phyloP scores from a whole-genome alignment of 306 rosid genomes.

The Fragaria ananassa region DNA sequence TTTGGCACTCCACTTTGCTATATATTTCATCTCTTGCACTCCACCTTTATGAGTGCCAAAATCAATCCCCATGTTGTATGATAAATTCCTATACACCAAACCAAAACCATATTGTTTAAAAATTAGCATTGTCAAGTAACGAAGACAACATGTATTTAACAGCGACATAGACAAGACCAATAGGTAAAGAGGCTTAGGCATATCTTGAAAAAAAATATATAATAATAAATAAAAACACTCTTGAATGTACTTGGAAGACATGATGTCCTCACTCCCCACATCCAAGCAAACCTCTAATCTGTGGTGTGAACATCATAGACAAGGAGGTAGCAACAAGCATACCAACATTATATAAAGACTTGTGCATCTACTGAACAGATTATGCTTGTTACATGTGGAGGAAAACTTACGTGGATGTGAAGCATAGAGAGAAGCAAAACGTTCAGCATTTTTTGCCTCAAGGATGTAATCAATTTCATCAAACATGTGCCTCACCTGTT shows the following conservation, averaged over 20 bases:
- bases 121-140: not conserved
- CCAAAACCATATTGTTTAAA: not conserved
- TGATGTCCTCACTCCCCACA: too few relatives aligned
- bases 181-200: not conserved
- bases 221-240: not conserved
- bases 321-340: not conserved
- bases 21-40: not conserved
- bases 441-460: conserved; percentile 94
- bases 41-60: not conserved
- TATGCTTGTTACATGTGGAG: not conserved
- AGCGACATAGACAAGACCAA: not conserved
- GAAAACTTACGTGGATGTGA: conserved; percentile 54
- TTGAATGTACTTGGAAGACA: not conserved
- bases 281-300: not conserved
- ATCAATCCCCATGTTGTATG: not conserved
- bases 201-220: not conserved
- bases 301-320: not conserved
- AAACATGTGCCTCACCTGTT: conserved; percentile 98
- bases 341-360: not conserved
- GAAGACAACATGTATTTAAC: not conserved
- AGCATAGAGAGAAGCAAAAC: conserved; percentile 76
- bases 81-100: not conserved
- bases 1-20: not conserved
- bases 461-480: conserved; percentile 89
- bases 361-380: not conserved